Percentiles rank a stretch among this genome's conserved stretches.
phyloP scores from a whole-genome alignment of 805 yeast species.

The Ogataea degrootiae region DNA sequence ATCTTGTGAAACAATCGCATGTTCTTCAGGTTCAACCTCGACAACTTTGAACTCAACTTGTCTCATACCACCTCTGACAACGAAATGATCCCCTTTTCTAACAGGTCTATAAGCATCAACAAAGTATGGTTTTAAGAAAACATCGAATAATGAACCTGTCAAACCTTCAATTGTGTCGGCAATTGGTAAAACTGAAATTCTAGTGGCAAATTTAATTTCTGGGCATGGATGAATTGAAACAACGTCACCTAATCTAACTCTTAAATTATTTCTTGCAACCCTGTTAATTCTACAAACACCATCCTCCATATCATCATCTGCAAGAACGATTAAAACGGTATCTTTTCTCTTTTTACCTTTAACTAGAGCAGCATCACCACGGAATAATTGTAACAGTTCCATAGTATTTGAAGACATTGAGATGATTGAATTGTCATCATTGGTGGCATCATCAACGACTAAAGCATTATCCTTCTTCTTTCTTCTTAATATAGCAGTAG shows the following conservation, averaged over 20 bases:
- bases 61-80: slow-evolving; percentile 98
- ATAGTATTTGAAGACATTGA: slow-evolving; percentile 92
- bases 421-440: slow-evolving; percentile 95
- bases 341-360: slow-evolving; percentile 98
- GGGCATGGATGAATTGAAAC: slow-evolving; percentile 93
- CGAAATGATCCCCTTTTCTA: slow-evolving; percentile 93
- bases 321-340: slow-evolving; percentile 90
- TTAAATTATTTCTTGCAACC: slow-evolving; percentile 90
- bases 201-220: slow-evolving; percentile 92
- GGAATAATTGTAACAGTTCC: slow-evolving; percentile 90
- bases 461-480: slow-evolving; percentile 96
- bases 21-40: slow-evolving; percentile 96
- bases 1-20: slow-evolving; percentile 97
- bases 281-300: slow-evolving; percentile 93
- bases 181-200: slow-evolving; percentile 93
- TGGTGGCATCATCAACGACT: slow-evolving; percentile 93
- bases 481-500: slow-evolving; percentile 94
- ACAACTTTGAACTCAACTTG: slow-evolving; percentile 98
- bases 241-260: slow-evolving; percentile 91
- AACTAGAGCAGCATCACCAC: slow-evolving; percentile 96
- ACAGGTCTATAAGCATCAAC: slow-evolving; percentile 99
- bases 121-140: slow-evolving; percentile 93
- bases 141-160: slow-evolving; percentile 94
- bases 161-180: slow-evolving; percentile 98
- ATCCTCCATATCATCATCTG: slow-evolving; percentile 95